Evolutionary conservation across 139 green algal species (phyloP).

Genomic region (Chlorella sorokiniana): DNA sequence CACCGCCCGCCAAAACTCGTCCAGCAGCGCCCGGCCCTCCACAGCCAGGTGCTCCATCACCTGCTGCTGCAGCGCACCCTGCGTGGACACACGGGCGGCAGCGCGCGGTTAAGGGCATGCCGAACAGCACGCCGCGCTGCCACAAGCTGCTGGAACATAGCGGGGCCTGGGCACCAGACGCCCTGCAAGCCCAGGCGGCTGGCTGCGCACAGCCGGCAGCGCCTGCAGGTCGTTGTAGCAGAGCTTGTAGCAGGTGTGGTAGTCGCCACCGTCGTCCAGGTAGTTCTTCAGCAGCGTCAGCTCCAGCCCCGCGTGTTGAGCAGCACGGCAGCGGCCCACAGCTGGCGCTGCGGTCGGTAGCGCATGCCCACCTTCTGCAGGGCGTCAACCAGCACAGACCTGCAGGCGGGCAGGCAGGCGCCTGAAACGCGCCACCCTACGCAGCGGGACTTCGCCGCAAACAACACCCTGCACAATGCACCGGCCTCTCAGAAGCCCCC

Average conservation of each 20-base stretch:
- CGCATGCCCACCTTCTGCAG: constrained; percentile 67
- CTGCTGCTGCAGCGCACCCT: constrained; percentile 44
- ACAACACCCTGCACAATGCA: not conserved
- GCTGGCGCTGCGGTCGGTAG: constrained; percentile 49
- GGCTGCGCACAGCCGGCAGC: too few relatives aligned
- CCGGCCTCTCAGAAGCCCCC: not conserved
- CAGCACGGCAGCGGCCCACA: constrained; percentile 46
- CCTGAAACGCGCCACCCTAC: too few relatives aligned
- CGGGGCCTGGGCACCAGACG: too few relatives aligned
- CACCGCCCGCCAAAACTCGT: constrained; percentile 16
- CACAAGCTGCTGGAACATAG: not conserved
- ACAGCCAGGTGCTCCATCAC: constrained; percentile 54
- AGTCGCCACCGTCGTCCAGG: constrained; percentile 62
- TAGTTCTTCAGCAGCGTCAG: constrained; percentile 63
- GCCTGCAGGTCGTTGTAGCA: constrained; percentile 64
- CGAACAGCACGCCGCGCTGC: not conserved
- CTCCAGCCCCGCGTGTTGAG: constrained; percentile 53
- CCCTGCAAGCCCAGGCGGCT: too few relatives aligned
- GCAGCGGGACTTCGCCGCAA: too few relatives aligned
- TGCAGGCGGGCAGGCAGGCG: not conserved
- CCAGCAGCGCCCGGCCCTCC: constrained; percentile 38
- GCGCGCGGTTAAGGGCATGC: too few relatives aligned
- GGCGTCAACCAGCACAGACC: constrained; percentile 56
- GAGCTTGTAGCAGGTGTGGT: constrained; percentile 70
- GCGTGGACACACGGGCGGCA: too few relatives aligned